phyloP scores from a whole-genome alignment of 106 monocot genomes.

The Dioscorea alata region DNA sequence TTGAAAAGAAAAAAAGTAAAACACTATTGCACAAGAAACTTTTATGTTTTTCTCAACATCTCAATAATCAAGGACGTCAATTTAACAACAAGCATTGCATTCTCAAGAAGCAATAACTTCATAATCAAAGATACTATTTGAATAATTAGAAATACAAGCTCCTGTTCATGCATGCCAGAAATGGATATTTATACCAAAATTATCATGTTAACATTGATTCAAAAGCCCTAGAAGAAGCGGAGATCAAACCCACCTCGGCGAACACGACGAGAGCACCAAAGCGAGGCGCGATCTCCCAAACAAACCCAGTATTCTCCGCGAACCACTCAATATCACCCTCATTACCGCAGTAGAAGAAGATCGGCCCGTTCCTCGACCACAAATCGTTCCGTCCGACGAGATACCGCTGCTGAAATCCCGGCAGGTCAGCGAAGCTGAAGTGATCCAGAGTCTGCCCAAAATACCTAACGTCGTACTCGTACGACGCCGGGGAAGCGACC shows the following conservation, averaged over 20 bases:
- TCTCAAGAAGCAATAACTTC: too few relatives aligned
- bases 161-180: too few relatives aligned
- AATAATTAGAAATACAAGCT: too few relatives aligned
- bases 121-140: too few relatives aligned
- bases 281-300: constrained; percentile 83
- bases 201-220: neutral
- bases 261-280: constrained; percentile 85
- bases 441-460: constrained; percentile 73
- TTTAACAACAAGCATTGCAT: too few relatives aligned
- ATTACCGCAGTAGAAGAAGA: constrained; percentile 97
- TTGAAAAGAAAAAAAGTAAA: too few relatives aligned
- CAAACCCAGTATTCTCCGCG: constrained; percentile 78
- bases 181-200: too few relatives aligned
- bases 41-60: too few relatives aligned
- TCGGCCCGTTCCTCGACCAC: constrained; percentile 38
- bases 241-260: constrained; percentile 44
- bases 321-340: constrained; percentile 97
- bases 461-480: constrained; percentile 53
- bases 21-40: too few relatives aligned
- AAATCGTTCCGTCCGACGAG: constrained; percentile 30
- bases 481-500: neutral
- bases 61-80: too few relatives aligned
- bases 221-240: neutral
- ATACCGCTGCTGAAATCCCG: constrained; percentile 62
- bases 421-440: constrained; percentile 67